These are phyloP conservation scores for Zygnema cylindricum DNA, from an alignment of 139 green algal genomes.

Conservation along the genomic window DNA sequence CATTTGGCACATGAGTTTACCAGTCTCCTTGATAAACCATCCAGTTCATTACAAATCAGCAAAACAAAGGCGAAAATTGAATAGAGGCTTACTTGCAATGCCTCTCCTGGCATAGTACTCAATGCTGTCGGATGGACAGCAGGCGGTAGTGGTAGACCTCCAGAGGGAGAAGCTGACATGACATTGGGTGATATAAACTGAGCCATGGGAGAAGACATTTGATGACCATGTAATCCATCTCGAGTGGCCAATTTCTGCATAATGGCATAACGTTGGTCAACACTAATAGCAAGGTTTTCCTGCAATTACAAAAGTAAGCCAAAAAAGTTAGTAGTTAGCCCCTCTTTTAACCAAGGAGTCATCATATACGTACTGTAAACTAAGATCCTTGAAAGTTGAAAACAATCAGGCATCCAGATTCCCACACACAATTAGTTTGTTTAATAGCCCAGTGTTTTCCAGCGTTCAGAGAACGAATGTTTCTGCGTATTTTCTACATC, in stretches of 20 bases:
- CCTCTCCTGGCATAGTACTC: neutral
- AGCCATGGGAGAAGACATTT: neutral
- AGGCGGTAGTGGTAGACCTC: neutral
- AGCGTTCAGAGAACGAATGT: too few relatives aligned
- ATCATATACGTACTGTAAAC: too few relatives aligned
- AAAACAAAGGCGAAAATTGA: too few relatives aligned
- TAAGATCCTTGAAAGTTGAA: too few relatives aligned
- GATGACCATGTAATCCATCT: neutral
- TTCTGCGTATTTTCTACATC: too few relatives aligned
- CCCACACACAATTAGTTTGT: too few relatives aligned
- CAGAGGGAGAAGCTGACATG: neutral
- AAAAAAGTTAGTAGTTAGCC: neutral
- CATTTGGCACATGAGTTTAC: too few relatives aligned
- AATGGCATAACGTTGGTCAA: conserved; percentile 8
- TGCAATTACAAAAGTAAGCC: neutral
- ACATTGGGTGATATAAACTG: neutral
- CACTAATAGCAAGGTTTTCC: conserved; percentile 5
- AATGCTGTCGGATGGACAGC: neutral
- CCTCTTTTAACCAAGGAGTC: too few relatives aligned
- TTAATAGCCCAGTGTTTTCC: too few relatives aligned
- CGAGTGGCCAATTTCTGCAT: conserved; percentile 6
- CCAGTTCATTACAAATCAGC: too few relatives aligned
- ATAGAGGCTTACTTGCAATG: neutral
- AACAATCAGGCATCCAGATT: too few relatives aligned
- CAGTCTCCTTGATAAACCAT: too few relatives aligned